Conservation (phyloP, 1,284 basidiomycete genomes). For the Sanguinoderma infundibulare region DNA sequence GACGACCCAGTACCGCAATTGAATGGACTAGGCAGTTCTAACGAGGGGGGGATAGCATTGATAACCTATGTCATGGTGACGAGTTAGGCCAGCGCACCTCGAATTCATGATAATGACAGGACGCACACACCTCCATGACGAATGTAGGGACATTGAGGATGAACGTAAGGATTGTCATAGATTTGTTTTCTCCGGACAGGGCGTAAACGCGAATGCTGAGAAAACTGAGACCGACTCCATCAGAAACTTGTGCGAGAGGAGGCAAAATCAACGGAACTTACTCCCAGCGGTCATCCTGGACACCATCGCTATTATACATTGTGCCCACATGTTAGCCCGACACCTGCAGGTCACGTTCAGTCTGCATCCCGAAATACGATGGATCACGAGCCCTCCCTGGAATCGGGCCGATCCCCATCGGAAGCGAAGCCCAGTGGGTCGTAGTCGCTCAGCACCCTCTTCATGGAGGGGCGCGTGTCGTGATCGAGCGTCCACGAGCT, state of each 20-base stretch:
- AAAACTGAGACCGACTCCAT: background rate
- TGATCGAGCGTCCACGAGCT: constrained; percentile 20
- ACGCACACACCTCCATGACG: background rate
- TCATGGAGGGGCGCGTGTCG: constrained; percentile 38
- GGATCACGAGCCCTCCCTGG: constrained; percentile 5
- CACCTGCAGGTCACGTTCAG: too few relatives aligned
- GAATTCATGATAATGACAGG: background rate
- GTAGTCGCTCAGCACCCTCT: constrained; percentile 32
- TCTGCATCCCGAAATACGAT: too few relatives aligned
- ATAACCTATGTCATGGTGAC: background rate
- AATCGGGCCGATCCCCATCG: background rate
- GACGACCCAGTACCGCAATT: background rate
- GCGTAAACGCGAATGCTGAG: background rate
- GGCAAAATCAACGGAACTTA: background rate
- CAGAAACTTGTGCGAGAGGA: background rate
- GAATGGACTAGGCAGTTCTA: background rate
- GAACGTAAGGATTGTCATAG: background rate
- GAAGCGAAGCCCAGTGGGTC: constrained; percentile 5
- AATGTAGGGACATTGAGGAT: background rate
- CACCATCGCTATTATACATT: too few relatives aligned
- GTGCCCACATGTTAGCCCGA: too few relatives aligned
- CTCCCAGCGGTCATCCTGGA: background rate
- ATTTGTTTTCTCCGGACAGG: background rate
- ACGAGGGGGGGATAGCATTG: background rate
- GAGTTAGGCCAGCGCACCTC: background rate